Conservation (phyloP, 352 stramenopile genomes). For the Plasmopara viticola region DNA sequence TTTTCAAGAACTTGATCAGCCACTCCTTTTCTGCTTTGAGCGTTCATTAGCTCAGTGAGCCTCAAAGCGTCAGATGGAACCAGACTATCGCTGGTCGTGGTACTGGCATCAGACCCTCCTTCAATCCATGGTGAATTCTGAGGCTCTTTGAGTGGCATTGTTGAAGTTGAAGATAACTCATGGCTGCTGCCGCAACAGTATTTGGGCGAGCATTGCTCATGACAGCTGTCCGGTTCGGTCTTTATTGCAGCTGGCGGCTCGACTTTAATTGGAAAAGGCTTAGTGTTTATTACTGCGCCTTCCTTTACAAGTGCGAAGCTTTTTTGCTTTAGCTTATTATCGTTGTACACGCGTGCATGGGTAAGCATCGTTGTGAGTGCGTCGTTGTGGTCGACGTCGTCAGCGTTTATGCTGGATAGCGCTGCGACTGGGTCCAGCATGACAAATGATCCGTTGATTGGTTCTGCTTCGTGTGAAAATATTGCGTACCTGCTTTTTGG, state of each 20-base stretch:
- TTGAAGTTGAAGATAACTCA: not conserved
- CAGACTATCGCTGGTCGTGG: not conserved
- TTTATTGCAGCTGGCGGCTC: slow-evolving; percentile 8
- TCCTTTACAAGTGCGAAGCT: not conserved
- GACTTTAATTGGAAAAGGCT: slow-evolving; percentile 10
- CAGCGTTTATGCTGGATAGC: slow-evolving; percentile 2
- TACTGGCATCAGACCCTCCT: slow-evolving; percentile 3
- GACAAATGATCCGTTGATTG: not conserved
- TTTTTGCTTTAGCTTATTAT: slow-evolving; percentile 13
- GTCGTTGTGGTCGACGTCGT: slow-evolving; percentile 16
- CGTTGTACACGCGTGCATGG: slow-evolving; percentile 26
- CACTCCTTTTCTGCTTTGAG: not conserved
- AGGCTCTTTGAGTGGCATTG: not conserved
- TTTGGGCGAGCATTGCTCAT: not conserved
- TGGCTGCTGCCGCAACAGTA: slow-evolving; percentile 8
- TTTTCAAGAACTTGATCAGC: slow-evolving; percentile 2
- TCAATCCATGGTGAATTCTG: not conserved
- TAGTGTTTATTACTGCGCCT: slow-evolving; percentile 5
- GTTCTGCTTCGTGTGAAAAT: not conserved
- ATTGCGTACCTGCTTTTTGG: not conserved
- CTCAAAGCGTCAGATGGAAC: not conserved
- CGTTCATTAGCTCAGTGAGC: not conserved
- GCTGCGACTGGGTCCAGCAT: not conserved
- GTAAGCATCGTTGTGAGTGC: slow-evolving; percentile 39
- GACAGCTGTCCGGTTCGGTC: not conserved